These are phyloP conservation scores for Paxillus ammoniavirescens DNA, from an alignment of 768 basidiomycete genomes.

Conservation along the genomic window DNA sequence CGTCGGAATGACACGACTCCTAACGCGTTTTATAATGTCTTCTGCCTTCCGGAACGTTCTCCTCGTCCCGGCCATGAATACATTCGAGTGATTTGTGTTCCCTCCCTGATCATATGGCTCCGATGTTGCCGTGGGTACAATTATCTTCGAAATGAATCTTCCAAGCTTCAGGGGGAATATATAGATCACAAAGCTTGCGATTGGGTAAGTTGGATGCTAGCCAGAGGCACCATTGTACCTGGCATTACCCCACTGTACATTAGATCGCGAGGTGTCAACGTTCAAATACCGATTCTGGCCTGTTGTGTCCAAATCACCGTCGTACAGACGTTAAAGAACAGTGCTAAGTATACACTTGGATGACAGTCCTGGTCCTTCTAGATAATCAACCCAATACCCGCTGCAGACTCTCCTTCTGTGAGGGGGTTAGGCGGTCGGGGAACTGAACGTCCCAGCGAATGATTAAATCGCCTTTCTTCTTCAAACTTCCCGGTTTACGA, in stretches of 20 bases:
- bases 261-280: background rate
- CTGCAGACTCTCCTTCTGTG: constrained; percentile 79
- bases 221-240: too few species aligned
- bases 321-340: background rate
- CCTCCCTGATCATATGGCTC: background rate
- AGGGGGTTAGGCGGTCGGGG: constrained; percentile 69
- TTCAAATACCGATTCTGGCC: too few species aligned
- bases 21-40: background rate
- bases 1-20: background rate
- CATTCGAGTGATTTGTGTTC: background rate
- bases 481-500: constrained; percentile 67
- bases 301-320: too few species aligned
- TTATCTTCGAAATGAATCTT: background rate
- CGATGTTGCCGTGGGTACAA: background rate
- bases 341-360: background rate
- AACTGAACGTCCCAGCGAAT: constrained; percentile 84
- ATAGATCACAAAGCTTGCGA: too few species aligned
- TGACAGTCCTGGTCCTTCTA: background rate
- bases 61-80: background rate
- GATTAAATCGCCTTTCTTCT: constrained; percentile 80
- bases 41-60: background rate
- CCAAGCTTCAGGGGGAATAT: background rate
- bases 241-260: too few species aligned
- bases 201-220: too few species aligned
- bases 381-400: constrained; percentile 52